Evolutionary conservation across 176 grass and related monocot genomes (phyloP).

Genomic region (Zea mays): DNA sequence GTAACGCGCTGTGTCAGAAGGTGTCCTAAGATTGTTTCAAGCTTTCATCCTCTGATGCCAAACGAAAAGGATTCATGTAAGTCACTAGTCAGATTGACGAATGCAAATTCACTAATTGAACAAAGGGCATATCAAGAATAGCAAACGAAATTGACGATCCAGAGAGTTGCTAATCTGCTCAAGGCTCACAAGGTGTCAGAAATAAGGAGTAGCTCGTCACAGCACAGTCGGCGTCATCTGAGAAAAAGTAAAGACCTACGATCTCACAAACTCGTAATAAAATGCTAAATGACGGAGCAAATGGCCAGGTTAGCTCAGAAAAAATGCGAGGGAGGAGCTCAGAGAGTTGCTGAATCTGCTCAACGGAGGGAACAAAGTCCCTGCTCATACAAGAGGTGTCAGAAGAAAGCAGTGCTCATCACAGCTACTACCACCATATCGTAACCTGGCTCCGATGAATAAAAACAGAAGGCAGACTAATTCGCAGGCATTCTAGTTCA

Average conservation of each 20-base stretch:
- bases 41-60: constrained; percentile 50
- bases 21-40: constrained; percentile 76
- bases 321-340: constrained; percentile 40
- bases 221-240: neutral
- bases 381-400: constrained; percentile 89
- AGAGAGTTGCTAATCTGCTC: constrained; percentile 74
- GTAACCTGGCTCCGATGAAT: neutral
- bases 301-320: neutral
- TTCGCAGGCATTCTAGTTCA: no score
- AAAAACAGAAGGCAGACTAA: neutral
- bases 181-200: constrained; percentile 80
- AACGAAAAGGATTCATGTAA: neutral
- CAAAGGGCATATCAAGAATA: constrained; percentile 31
- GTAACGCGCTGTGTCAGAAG: constrained; percentile 55
- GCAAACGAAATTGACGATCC: constrained; percentile 17
- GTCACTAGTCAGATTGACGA: neutral
- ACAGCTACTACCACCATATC: constrained; percentile 9
- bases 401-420: constrained; percentile 60
- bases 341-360: constrained; percentile 69
- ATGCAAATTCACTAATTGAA: no score
- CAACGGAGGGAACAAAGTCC: constrained; percentile 40
- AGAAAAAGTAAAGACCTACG: neutral
- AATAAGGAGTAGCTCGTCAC: constrained; percentile 47
- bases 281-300: neutral
- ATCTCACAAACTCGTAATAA: neutral